These are phyloP conservation scores for Colletotrichum horii DNA, from an alignment of 2,329 filamentous ascomycete genomes.

Conservation along the genomic window DNA sequence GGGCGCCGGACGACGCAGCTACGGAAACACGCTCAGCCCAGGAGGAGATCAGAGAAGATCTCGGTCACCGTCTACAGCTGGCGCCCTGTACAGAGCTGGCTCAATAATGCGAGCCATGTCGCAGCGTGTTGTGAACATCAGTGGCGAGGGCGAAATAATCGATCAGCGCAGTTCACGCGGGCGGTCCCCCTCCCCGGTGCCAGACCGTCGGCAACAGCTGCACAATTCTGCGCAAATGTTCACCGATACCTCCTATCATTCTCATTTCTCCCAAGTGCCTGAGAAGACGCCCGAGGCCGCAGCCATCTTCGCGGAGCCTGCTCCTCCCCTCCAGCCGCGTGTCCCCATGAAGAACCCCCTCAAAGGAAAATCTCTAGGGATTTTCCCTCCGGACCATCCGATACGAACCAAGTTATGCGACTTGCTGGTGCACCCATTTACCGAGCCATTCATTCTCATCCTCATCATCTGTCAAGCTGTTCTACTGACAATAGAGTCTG, in stretches of 20 bases:
- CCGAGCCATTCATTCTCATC: conserved; percentile 84
- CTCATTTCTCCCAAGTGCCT: conserved; percentile 49
- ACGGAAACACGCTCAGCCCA: conserved; percentile 61
- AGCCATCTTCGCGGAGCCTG: conserved; percentile 32
- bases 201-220: conserved; percentile 54
- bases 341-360: conserved; percentile 73
- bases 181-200: conserved; percentile 63
- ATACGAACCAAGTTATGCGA: conserved; percentile 80
- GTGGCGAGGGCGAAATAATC: conserved; percentile 85
- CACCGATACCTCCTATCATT: conserved; percentile 56
- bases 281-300: conserved; percentile 50
- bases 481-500: conserved; percentile 84
- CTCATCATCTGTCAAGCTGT: conserved; percentile 89
- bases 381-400: conserved; percentile 81
- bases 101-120: conserved; percentile 88
- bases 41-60: conserved; percentile 56
- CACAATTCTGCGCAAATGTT: conserved; percentile 34
- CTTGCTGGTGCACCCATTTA: conserved; percentile 82
- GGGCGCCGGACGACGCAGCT: conserved; percentile 56
- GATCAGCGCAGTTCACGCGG: conserved; percentile 72
- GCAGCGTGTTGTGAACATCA: conserved; percentile 96
- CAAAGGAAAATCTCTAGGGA: conserved; percentile 82
- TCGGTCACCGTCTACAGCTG: conserved; percentile 66
- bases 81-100: conserved; percentile 71
- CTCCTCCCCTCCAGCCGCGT: conserved; percentile 33